These are phyloP conservation scores for Pyracantha coccinea DNA, from an alignment of 331 rosid genomes.

Conservation along the genomic window DNA sequence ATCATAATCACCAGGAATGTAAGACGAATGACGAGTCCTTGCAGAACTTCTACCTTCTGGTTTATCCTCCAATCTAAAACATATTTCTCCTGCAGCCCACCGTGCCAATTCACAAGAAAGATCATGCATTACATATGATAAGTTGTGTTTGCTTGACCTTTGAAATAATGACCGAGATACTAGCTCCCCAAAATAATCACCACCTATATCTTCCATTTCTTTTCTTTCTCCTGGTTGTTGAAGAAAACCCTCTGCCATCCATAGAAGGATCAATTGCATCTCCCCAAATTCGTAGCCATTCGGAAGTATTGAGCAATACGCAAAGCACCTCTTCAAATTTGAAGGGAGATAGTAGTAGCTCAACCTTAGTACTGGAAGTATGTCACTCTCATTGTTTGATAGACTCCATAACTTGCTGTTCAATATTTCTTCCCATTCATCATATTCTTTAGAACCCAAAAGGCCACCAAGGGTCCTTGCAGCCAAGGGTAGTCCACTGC, in stretches of 20 bases:
- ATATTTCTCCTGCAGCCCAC: background rate
- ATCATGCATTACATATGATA: background rate
- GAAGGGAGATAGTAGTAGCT: background rate
- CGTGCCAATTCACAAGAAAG: background rate
- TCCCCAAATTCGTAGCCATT: background rate
- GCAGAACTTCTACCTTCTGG: background rate
- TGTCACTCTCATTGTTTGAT: background rate
- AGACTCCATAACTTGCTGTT: background rate
- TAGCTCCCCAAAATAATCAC: background rate
- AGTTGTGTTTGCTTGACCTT: background rate
- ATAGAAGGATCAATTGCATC: background rate
- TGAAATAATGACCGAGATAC: constrained; percentile 11
- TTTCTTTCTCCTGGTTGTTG: background rate
- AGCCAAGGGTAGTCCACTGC: background rate
- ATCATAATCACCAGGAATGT: background rate
- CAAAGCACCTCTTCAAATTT: background rate
- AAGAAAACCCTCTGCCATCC: background rate
- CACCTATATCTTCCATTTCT: background rate
- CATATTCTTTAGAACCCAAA: background rate
- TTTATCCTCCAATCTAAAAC: background rate
- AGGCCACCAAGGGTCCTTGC: background rate
- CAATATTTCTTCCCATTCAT: background rate
- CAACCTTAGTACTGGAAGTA: background rate
- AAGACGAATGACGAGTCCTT: background rate
- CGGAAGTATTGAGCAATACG: background rate